phyloP scores from a whole-genome alignment of 345 rosid genomes.

The Theobroma cacao region DNA sequence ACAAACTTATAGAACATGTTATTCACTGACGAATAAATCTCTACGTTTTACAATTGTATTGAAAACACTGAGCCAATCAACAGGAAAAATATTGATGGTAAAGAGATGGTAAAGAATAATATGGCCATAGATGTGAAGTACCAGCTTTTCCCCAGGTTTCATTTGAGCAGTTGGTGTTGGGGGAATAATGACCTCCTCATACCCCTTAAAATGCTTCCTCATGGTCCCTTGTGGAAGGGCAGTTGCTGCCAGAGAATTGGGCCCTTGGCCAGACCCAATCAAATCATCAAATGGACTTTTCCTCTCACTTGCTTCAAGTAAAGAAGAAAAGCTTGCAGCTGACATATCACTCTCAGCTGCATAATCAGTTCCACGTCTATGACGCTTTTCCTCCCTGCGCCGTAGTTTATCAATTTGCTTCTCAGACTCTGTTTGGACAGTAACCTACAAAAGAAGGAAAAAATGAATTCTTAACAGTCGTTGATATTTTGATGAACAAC shows the following conservation, averaged over 20 bases:
- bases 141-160: slow-evolving; percentile 97
- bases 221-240: slow-evolving; percentile 94
- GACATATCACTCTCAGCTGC: slow-evolving; percentile 64
- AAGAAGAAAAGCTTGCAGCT: slow-evolving; percentile 73
- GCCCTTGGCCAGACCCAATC: slow-evolving; percentile 64
- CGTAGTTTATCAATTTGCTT: slow-evolving; percentile 92
- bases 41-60: not conserved
- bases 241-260: slow-evolving; percentile 46
- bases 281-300: slow-evolving; percentile 64
- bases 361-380: slow-evolving; percentile 70
- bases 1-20: not conserved
- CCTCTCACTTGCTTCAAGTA: slow-evolving; percentile 87
- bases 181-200: slow-evolving; percentile 91
- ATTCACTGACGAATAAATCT: not conserved
- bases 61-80: not conserved
- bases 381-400: slow-evolving; percentile 90
- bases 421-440: slow-evolving; percentile 87
- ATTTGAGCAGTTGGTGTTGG: slow-evolving; percentile 86
- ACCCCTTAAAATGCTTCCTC: slow-evolving; percentile 84
- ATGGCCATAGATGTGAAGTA: slow-evolving; percentile 26
- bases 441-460: slow-evolving; percentile 56
- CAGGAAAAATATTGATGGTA: not conserved
- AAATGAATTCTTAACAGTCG: not conserved
- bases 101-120: not conserved
- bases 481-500: not conserved